These are phyloP conservation scores for Trametes meyenii DNA, from an alignment of 768 basidiomycete genomes.

Conservation along the genomic window DNA sequence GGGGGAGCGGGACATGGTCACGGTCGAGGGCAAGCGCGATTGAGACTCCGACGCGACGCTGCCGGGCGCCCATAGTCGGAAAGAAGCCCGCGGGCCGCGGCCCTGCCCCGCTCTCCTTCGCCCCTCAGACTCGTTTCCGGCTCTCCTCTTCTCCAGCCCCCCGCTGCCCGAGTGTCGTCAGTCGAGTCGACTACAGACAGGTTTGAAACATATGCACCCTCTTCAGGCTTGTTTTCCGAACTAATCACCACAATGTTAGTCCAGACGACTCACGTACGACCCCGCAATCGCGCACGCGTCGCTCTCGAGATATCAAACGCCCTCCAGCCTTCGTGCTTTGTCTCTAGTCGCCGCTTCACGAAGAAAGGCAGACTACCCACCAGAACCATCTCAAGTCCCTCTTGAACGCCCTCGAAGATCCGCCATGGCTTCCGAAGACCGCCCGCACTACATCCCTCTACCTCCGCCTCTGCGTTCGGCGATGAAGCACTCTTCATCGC, in stretches of 20 bases:
- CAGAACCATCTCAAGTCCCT: background rate
- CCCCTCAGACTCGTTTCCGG: background rate
- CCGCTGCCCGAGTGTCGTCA: too few relatives aligned
- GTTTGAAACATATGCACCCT: background rate
- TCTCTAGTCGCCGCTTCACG: too few relatives aligned
- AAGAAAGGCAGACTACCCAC: background rate
- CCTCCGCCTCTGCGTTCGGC: slow-evolving; percentile 52
- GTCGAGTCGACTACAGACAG: background rate
- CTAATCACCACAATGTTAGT: too few relatives aligned
- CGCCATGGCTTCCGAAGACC: slow-evolving; percentile 26
- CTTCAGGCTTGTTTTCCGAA: too few relatives aligned
- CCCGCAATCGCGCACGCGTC: slow-evolving; percentile 4
- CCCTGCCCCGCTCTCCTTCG: background rate
- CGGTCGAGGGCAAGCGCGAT: slow-evolving; percentile 25
- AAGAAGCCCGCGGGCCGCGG: slow-evolving; percentile 1
- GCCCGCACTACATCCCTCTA: slow-evolving; percentile 27
- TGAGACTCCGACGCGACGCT: slow-evolving; percentile 20
- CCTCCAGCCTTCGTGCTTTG: background rate
- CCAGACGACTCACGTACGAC: too few relatives aligned
- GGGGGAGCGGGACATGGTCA: slow-evolving; percentile 26
- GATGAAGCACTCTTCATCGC: slow-evolving; percentile 48
- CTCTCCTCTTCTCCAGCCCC: too few relatives aligned
- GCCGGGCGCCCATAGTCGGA: background rate
- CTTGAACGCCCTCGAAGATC: background rate
- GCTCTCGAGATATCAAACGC: background rate